These are phyloP conservation scores for Excoecaria agallocha DNA, from an alignment of 345 rosid genomes.

Conservation along the genomic window DNA sequence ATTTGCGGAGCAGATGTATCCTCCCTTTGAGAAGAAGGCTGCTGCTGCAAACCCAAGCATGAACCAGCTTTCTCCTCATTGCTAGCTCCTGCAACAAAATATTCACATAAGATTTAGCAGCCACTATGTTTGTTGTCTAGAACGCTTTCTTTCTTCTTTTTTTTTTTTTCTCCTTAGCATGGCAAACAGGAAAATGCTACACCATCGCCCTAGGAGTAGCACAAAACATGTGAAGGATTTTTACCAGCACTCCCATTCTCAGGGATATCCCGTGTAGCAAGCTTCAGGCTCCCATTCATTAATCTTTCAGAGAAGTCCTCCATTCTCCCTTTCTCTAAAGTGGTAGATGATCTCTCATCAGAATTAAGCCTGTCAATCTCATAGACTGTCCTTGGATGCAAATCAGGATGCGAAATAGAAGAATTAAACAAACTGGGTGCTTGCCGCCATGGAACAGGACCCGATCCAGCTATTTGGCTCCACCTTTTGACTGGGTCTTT, in stretches of 20 bases:
- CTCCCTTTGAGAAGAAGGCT: conserved; percentile 42
- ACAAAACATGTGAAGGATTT: conserved; percentile 8
- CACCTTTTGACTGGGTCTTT: conserved; percentile 57
- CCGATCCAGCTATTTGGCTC: conserved; percentile 68
- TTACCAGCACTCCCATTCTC: conserved; percentile 69
- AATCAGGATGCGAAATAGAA: conserved; percentile 53
- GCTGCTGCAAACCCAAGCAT: conserved; percentile 46
- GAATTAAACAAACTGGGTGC: conserved; percentile 66
- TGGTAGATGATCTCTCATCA: conserved; percentile 38
- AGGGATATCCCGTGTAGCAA: conserved; percentile 36
- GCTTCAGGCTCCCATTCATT: conserved; percentile 56
- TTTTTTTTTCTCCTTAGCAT: conserved; percentile 17
- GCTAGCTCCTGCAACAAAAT: conserved; percentile 47
- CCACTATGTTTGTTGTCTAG: conserved; percentile 6
- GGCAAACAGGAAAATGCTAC: conserved; percentile 8
- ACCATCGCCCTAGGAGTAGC: background rate
- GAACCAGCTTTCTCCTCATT: conserved; percentile 45
- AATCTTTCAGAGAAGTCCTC: conserved; percentile 58
- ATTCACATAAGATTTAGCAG: conserved; percentile 12
- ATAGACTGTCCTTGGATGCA: conserved; percentile 42
- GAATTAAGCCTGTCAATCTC: conserved; percentile 52
- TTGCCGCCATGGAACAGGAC: conserved; percentile 74
- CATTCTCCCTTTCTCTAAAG: conserved; percentile 52
- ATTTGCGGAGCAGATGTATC: conserved; percentile 51
- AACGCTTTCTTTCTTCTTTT: background rate